Percentiles rank a stretch among this genome's conserved stretches.
Evolutionary conservation across 805 yeast species (phyloP).

Genomic region (Saccharomycopsis lassenensis): DNA sequence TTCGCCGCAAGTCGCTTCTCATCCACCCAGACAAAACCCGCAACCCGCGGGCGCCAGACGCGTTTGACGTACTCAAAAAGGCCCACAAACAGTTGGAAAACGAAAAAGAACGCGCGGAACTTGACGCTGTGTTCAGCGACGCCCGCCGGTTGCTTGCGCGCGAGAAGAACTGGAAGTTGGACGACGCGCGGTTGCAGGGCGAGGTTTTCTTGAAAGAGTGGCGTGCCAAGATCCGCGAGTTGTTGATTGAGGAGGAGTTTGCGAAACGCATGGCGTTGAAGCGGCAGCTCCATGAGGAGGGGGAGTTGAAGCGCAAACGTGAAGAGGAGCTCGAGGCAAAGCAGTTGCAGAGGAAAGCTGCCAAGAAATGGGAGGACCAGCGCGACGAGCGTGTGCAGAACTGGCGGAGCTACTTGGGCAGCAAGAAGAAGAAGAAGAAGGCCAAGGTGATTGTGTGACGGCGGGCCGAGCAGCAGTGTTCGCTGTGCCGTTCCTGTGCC

Average conservation of each 20-base stretch:
- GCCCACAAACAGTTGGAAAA: slow-evolving; percentile 36
- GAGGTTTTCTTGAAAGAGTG: slow-evolving; percentile 30
- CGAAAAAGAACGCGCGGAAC: slow-evolving; percentile 28
- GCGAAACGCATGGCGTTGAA: slow-evolving; percentile 32
- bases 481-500: too few species aligned
- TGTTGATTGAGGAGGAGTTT: slow-evolving; percentile 36
- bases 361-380: slow-evolving; percentile 48
- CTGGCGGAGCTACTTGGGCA: slow-evolving; percentile 44
- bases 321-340: slow-evolving; percentile 23
- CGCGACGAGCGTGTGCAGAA: slow-evolving; percentile 45
- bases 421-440: slow-evolving; percentile 35
- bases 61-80: slow-evolving; percentile 48
- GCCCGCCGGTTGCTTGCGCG: slow-evolving; percentile 30
- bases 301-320: slow-evolving; percentile 25
- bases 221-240: slow-evolving; percentile 32
- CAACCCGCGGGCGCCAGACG: slow-evolving; percentile 48
- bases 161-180: slow-evolving; percentile 27
- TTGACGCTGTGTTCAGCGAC: slow-evolving; percentile 36
- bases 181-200: slow-evolving; percentile 29
- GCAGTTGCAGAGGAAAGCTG: slow-evolving; percentile 28
- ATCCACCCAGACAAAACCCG: slow-evolving; percentile 60
- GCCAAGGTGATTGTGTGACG: slow-evolving; percentile 26
- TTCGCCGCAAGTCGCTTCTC: slow-evolving; percentile 47
- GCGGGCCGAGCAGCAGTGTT: too few species aligned
- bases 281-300: slow-evolving; percentile 31